A percentile compares a stretch with the other conserved stretches of the same genome.
phyloP scores from a whole-genome alignment of 2,329 filamentous ascomycete genomes.

The Teratosphaeria zuluensis region DNA sequence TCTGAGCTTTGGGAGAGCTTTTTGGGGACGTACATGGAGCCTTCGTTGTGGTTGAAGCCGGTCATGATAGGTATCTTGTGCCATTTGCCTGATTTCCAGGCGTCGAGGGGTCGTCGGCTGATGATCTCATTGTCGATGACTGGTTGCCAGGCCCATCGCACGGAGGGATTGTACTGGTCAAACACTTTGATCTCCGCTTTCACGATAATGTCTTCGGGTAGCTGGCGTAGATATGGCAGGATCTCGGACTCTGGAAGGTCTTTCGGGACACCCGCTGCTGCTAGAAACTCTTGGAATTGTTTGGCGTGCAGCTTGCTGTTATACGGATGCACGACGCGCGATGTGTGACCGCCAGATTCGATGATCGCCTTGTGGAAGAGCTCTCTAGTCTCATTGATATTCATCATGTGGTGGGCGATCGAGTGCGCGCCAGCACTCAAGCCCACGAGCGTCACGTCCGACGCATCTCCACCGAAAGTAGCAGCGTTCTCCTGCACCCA shows the following conservation, averaged over 20 bases:
- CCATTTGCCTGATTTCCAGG: slow-evolving; percentile 46
- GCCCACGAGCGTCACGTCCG: slow-evolving; percentile 31
- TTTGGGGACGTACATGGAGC: slow-evolving; percentile 52
- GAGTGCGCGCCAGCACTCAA: slow-evolving; percentile 41
- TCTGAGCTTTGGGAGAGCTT: slow-evolving; percentile 38
- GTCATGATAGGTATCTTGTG: slow-evolving; percentile 55
- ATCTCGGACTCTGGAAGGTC: slow-evolving; percentile 22
- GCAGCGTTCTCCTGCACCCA: slow-evolving; percentile 33
- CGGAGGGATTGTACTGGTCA: slow-evolving; percentile 36
- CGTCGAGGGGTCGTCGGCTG: slow-evolving; percentile 46
- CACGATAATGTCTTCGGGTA: slow-evolving; percentile 28
- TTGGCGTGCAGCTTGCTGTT: slow-evolving; percentile 30
- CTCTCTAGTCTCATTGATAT: slow-evolving; percentile 27
- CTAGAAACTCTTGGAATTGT: slow-evolving; percentile 36
- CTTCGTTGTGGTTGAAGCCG: slow-evolving; percentile 63
- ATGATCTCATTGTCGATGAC: slow-evolving; percentile 56
- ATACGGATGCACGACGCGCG: slow-evolving; percentile 37
- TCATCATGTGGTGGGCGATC: slow-evolving; percentile 58
- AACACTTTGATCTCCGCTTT: slow-evolving; percentile 35
- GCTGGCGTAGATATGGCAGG: slow-evolving; percentile 33
- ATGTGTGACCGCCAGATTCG: slow-evolving; percentile 39
- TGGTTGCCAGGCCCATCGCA: slow-evolving; percentile 56
- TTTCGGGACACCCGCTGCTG: slow-evolving; percentile 25
- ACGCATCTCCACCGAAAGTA: slow-evolving; percentile 28
- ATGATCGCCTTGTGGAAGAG: slow-evolving; percentile 40